Base-by-base conservation (phyloP, 2,329 filamentous ascomycete genomes). In the Verticillium tricorpus region DNA sequence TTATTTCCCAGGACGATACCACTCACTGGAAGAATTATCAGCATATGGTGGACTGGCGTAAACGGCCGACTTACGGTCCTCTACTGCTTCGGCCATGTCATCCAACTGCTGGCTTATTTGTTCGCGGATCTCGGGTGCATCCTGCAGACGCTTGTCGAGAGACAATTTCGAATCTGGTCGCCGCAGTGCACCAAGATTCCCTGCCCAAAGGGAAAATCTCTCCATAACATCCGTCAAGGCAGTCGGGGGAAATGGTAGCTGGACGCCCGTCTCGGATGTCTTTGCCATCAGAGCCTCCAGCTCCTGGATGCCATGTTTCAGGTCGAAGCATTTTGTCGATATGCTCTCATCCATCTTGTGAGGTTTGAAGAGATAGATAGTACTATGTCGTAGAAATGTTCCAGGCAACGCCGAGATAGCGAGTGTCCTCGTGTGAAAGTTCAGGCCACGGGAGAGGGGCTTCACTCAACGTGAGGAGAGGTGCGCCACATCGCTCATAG, bases 181-280 rank as follows among this genome's bases (percentile, higher is more conserved):
- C 4, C 56, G 58, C 25, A 64, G 35, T 1, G 60, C 64, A 2
- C 65, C 65, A 9, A 64, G 25, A 14, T 61, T 62, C 6, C 64
- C 64, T 8, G 61, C 61, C 64, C 65, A 66, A 17, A 66, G 57
- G 17, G 56, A 54, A 34, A 66, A 66, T 32, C 61, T 61, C 17
- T 67, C 65, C 22, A 35, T 25, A 6, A 58, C 31, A 57, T 67
- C 63, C 40, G 19, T 50, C 17, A 22, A 22, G 11, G n/a, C n/a
- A 11, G 6, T 35, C 3, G 2, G 34, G 34, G 34, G 14, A 11
- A 35, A 4, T 9, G 34, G 34, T 9, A 35, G 34, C 34, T 35
- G 34, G 9, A 14, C 14, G 34, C 34, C 34, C 3, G 3, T 35
- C 6, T 35, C 9, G 34, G 34, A 35, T 35, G 34, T 35, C 34